Evolutionary conservation across 371 early-diverging fungal genomes (phyloP).

Genomic region (Lichtheimia hyalospora): DNA sequence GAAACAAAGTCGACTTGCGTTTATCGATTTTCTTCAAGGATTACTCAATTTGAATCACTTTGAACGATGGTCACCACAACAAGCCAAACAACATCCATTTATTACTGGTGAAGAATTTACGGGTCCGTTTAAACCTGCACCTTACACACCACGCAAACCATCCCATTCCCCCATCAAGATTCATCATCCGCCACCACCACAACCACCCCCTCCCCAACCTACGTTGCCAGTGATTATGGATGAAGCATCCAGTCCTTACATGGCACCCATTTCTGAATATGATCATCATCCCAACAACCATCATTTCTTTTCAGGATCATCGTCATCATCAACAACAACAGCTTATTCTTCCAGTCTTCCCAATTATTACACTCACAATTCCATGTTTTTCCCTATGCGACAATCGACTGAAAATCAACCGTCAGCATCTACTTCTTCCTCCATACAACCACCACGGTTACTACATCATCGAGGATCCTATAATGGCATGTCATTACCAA

Average conservation of each 20-base stretch:
- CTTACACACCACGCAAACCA: conserved; percentile 37
- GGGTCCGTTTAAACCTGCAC: conserved; percentile 38
- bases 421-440: not conserved
- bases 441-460: not conserved
- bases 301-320: not conserved
- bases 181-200: conserved; percentile 9
- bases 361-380: conserved; percentile 20
- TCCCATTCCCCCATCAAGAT: conserved; percentile 8
- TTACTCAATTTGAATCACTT: conserved; percentile 88
- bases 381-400: conserved; percentile 3
- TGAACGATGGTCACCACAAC: conserved; percentile 94
- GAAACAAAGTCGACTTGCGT: conserved; percentile 64
- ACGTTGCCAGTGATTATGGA: conserved; percentile 11
- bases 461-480: conserved; percentile 10
- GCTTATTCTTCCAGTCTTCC: conserved; percentile 36
- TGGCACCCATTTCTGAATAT: conserved; percentile 13
- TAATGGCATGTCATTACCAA: conserved; percentile 24
- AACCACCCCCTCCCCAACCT: conserved; percentile 14
- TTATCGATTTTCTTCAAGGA: conserved; percentile 91
- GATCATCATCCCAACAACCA: conserved; percentile 2
- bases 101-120: conserved; percentile 84
- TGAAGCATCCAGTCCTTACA: conserved; percentile 6
- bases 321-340: conserved; percentile 15
- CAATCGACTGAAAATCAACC: conserved; percentile 4
- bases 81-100: conserved; percentile 94